Conservation (phyloP, 2,329 filamentous ascomycete genomes). For the Colletotrichum melonis region DNA sequence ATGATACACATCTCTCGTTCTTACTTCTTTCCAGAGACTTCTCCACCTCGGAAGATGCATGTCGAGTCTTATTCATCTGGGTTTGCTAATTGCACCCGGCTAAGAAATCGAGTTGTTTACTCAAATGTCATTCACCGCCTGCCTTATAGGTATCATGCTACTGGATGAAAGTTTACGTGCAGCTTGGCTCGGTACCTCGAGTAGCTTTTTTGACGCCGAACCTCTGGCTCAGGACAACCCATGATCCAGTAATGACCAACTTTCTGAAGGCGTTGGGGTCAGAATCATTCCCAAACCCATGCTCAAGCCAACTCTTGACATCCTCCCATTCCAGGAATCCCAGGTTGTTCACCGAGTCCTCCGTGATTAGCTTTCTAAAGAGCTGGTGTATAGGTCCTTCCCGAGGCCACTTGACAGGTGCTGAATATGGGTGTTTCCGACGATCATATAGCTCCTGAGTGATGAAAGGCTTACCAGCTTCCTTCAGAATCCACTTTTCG, state of each 20-base stretch:
- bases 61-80: too few relatives aligned
- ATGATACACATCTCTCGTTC: not conserved
- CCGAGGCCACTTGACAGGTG: slow-evolving; percentile 53
- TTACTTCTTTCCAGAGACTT: not conserved
- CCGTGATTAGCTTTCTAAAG: slow-evolving; percentile 46
- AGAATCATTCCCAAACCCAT: slow-evolving; percentile 50
- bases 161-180: not conserved
- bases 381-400: slow-evolving; percentile 55
- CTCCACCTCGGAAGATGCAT: not conserved
- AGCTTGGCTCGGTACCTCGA: not conserved
- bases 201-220: slow-evolving; percentile 21
- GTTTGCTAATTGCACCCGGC: too few relatives aligned
- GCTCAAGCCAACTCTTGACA: slow-evolving; percentile 42
- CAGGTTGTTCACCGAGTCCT: slow-evolving; percentile 48
- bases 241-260: slow-evolving; percentile 9
- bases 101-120: too few relatives aligned
- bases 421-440: slow-evolving; percentile 60
- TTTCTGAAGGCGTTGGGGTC: slow-evolving; percentile 38
- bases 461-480: slow-evolving; percentile 49
- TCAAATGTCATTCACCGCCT: too few relatives aligned
- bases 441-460: slow-evolving; percentile 62
- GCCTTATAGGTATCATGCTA: too few relatives aligned
- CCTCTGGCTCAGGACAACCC: slow-evolving; percentile 28
- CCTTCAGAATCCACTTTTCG: slow-evolving; percentile 63
- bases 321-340: slow-evolving; percentile 54